Percentiles rank a stretch among this genome's conserved stretches.
Evolutionary conservation across 306 rosid genomes (phyloP).

Genomic region (Echinosophora koreensis): DNA sequence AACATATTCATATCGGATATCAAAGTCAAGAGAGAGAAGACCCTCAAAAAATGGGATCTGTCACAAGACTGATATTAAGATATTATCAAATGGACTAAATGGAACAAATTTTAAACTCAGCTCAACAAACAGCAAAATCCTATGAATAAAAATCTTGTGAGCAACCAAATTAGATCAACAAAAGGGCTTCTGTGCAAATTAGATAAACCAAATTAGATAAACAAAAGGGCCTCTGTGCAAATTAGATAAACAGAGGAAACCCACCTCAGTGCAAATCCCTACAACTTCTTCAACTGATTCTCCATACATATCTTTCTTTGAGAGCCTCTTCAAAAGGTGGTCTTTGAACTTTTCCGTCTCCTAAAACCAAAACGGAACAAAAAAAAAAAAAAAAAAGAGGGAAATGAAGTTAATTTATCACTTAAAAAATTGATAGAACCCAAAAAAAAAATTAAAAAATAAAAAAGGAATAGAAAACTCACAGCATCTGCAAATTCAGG

Average conservation of each 20-base stretch:
- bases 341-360: conserved; percentile 74
- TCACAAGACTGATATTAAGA: neutral
- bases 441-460: neutral
- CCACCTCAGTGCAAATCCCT: conserved; percentile 83
- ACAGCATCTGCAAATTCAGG: conserved; percentile 86
- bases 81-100: neutral
- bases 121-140: conserved; percentile 1
- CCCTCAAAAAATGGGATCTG: neutral
- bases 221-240: neutral
- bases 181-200: neutral
- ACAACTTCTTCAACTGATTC: conserved; percentile 78
- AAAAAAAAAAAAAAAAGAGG: neutral
- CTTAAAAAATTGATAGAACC: neutral
- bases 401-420: neutral
- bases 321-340: conserved; percentile 71
- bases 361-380: conserved; percentile 44
- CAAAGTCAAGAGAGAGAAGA: neutral
- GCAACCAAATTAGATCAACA: conserved; percentile 29
- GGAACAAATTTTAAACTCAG: neutral
- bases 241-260: conserved; percentile 8
- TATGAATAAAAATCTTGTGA: neutral
- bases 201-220: conserved; percentile 16
- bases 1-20: neutral
- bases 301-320: conserved; percentile 71
- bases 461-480: conserved; percentile 37